Conservation (phyloP, 2,329 filamentous ascomycete genomes). For the Ophiostoma montium region DNA sequence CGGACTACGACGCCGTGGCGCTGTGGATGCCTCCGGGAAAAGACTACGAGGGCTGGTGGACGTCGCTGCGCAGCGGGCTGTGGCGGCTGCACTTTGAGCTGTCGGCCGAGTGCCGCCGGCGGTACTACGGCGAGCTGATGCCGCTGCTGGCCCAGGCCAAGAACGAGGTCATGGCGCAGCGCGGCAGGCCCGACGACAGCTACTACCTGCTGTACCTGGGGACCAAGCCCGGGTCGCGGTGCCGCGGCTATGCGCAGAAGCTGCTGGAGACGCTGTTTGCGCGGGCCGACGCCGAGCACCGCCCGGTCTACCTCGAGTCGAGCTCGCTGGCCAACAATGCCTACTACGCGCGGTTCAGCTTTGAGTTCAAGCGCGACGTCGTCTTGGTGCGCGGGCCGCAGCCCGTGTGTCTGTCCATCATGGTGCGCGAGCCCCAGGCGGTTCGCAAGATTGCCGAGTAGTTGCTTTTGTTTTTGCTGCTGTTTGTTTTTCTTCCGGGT, state of each 20-base stretch:
- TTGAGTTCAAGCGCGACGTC: conserved; percentile 49
- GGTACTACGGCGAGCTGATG: conserved; percentile 66
- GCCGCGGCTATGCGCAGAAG: conserved; percentile 58
- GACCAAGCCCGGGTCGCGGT: conserved; percentile 54
- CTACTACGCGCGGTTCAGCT: conserved; percentile 67
- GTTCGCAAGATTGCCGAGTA: conserved; percentile 11
- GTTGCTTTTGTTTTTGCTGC: too few species aligned
- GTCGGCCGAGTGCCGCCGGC: conserved; percentile 53
- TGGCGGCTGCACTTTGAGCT: conserved; percentile 67
- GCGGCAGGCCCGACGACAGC: conserved; percentile 25
- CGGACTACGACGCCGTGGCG: conserved; percentile 63
- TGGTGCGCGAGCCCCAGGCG: conserved; percentile 58
- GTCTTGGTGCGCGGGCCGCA: conserved; percentile 42
- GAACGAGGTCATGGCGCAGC: conserved; percentile 49
- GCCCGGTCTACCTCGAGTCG: conserved; percentile 65
- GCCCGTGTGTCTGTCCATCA: conserved; percentile 58
- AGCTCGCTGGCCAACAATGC: conserved; percentile 52
- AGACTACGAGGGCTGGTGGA: conserved; percentile 59
- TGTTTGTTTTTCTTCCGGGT: too few species aligned
- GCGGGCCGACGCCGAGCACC: conserved; percentile 53
- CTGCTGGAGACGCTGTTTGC: conserved; percentile 56
- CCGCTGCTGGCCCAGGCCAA: conserved; percentile 63
- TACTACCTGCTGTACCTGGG: conserved; percentile 81
- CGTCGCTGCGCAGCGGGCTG: conserved; percentile 58
- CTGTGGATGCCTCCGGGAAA: conserved; percentile 68